Evolutionary conservation across 169 alveolate genomes (phyloP).

Genomic region (Neospora caninum): DNA sequence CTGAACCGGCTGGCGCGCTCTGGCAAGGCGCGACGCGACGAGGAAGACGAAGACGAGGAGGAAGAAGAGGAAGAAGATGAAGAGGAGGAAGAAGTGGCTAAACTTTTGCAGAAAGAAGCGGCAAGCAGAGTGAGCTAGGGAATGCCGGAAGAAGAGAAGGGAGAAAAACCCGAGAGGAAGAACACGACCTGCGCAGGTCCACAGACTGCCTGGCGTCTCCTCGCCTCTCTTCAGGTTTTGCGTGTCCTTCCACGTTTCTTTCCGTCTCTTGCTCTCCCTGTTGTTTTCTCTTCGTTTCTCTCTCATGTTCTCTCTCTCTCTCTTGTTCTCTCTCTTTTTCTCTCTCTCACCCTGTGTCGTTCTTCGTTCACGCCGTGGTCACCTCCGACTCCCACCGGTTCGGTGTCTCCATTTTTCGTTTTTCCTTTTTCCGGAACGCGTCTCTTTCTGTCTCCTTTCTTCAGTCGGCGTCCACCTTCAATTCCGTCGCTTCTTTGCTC

Average conservation of each 20-base stretch:
- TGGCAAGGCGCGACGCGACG: not conserved
- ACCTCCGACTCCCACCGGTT: no score
- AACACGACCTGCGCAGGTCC: not conserved
- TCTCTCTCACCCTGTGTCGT: not conserved
- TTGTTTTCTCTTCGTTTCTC: not conserved
- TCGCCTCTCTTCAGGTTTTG: not conserved
- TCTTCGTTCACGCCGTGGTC: not conserved
- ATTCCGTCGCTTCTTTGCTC: not conserved
- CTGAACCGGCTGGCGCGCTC: slow-evolving; percentile 27
- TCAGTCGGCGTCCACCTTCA: not conserved
- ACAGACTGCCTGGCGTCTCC: no score
- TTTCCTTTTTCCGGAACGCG: no score
- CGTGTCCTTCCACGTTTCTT: not conserved
- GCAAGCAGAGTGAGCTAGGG: not conserved
- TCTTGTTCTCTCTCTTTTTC: not conserved
- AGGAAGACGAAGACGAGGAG: not conserved
- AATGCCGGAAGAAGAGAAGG: no score
- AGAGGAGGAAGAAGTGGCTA: not conserved
- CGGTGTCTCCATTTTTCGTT: not conserved
- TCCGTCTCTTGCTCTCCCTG: not conserved
- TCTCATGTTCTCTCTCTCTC: not conserved
- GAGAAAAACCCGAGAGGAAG: no score
- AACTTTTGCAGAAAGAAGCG: slow-evolving; percentile 1
- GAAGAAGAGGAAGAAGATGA: not conserved
- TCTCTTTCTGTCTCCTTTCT: no score